A percentile compares a stretch with the other conserved stretches of the same genome.
Conservation (phyloP, 2,329 filamentous ascomycete genomes). For the Hymenoscyphus albidus region DNA sequence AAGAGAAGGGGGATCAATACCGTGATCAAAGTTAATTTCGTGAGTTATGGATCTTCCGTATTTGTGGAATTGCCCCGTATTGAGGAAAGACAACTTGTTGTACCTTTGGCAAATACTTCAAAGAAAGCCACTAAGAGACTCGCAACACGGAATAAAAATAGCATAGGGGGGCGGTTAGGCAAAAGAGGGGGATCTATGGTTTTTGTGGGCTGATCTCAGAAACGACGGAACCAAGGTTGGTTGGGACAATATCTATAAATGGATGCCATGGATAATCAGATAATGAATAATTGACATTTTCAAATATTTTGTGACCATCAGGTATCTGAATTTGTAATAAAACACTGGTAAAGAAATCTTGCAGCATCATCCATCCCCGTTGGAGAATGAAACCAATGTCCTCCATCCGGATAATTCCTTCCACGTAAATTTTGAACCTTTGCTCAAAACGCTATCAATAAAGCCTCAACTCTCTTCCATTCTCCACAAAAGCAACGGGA, state of each 20-base stretch:
- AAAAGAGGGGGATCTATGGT: not conserved
- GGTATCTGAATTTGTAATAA: not conserved
- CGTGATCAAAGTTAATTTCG: not conserved
- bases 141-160: not conserved
- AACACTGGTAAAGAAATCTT: constrained; percentile 8
- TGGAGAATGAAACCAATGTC: constrained; percentile 17
- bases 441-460: constrained; percentile 13
- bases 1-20: not conserved
- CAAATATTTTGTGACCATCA: no score
- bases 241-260: no score
- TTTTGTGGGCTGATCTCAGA: not conserved
- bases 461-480: not conserved
- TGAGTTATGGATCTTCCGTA: not conserved
- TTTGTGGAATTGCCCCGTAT: not conserved
- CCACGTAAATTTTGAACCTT: constrained; percentile 9
- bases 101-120: not conserved
- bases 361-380: constrained; percentile 14
- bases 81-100: not conserved
- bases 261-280: no score
- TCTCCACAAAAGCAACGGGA: not conserved
- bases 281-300: no score
- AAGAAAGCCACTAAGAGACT: not conserved
- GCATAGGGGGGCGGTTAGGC: not conserved
- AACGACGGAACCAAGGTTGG: no score
- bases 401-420: constrained; percentile 16